Percentiles rank a stretch among this genome's conserved stretches.
Conservation (phyloP, 768 basidiomycete species). For the Lactarius evosmus region DNA sequence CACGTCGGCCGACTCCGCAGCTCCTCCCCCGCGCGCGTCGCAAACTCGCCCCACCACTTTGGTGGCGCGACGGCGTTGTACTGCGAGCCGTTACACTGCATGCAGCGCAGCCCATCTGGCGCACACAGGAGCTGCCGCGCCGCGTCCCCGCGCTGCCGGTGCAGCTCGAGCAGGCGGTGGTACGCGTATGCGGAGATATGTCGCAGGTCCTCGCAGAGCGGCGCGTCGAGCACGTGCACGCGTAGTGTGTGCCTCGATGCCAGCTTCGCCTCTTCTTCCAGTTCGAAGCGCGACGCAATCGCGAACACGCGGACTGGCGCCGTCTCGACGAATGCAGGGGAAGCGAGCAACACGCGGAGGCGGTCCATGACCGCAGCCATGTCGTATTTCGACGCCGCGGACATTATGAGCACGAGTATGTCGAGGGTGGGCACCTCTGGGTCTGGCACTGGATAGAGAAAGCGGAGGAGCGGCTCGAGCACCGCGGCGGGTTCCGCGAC, state of each 20-base stretch:
- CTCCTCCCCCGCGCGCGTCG: constrained; percentile 55
- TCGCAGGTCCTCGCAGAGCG: constrained; percentile 59
- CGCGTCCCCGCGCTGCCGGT: constrained; percentile 49
- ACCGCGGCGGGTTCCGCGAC: constrained; percentile 49
- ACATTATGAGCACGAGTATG: constrained; percentile 49
- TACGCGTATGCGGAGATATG: constrained; percentile 68
- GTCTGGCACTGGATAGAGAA: constrained; percentile 60
- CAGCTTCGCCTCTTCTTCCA: constrained; percentile 58
- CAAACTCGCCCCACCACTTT: constrained; percentile 68
- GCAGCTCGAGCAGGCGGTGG: constrained; percentile 59
- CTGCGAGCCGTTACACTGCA: constrained; percentile 58
- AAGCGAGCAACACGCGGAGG: constrained; percentile 52
- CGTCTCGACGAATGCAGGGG: constrained; percentile 45
- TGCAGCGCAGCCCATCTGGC: constrained; percentile 55
- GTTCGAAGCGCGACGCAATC: constrained; percentile 61
- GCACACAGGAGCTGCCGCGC: constrained; percentile 48
- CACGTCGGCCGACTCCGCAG: constrained; percentile 53
- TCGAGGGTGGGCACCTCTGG: constrained; percentile 52
- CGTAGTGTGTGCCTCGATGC: constrained; percentile 59
- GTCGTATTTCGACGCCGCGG: constrained; percentile 64
- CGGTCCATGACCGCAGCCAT: constrained; percentile 44
- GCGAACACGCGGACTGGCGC: constrained; percentile 65
- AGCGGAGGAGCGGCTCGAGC: constrained; percentile 51
- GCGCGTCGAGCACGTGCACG: constrained; percentile 52
- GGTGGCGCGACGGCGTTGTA: constrained; percentile 49